Evolutionary conservation across 495 filamentous ascomycete species (phyloP).

Genomic region (Cercophora newfieldiana): DNA sequence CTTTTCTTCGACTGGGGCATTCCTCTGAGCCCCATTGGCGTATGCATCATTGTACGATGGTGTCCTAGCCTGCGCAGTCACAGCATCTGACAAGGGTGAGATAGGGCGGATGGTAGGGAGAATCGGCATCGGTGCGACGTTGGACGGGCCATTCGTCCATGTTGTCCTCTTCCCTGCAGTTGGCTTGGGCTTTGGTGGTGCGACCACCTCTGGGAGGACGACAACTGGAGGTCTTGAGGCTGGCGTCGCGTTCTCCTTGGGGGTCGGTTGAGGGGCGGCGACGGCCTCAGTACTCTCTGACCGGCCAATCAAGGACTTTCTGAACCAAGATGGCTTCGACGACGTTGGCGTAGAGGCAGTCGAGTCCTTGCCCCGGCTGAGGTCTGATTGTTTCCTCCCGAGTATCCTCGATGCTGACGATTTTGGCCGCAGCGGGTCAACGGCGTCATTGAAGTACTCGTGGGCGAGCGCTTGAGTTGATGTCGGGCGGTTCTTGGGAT

Average conservation of each 20-base stretch:
- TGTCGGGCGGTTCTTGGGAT: conserved; percentile 91
- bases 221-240: conserved; percentile 54
- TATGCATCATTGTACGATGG: conserved; percentile 52
- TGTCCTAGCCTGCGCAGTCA: conserved; percentile 77
- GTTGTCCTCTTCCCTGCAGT: conserved; percentile 74
- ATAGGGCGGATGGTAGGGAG: conserved; percentile 94
- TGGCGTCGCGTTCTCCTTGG: conserved; percentile 11
- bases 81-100: conserved; percentile 86
- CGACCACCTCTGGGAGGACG: conserved; percentile 50
- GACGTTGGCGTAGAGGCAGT: conserved; percentile 65
- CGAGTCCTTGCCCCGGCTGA: conserved; percentile 63
- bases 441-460: conserved; percentile 94
- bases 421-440: conserved; percentile 90
- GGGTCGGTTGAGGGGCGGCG: conserved; percentile 19
- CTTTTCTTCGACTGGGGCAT: conserved; percentile 59
- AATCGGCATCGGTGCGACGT: conserved; percentile 94
- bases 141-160: conserved; percentile 77
- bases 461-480: conserved; percentile 89
- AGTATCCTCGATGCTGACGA: conserved; percentile 82
- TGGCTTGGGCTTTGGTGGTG: conserved; percentile 58
- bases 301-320: conserved; percentile 80
- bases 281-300: conserved; percentile 49
- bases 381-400: conserved; percentile 82
- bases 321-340: conserved; percentile 92
- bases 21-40: conserved; percentile 30